These are phyloP conservation scores for Pyrrhoderma noxium DNA, from an alignment of 1,284 basidiomycete species.

Conservation along the genomic window DNA sequence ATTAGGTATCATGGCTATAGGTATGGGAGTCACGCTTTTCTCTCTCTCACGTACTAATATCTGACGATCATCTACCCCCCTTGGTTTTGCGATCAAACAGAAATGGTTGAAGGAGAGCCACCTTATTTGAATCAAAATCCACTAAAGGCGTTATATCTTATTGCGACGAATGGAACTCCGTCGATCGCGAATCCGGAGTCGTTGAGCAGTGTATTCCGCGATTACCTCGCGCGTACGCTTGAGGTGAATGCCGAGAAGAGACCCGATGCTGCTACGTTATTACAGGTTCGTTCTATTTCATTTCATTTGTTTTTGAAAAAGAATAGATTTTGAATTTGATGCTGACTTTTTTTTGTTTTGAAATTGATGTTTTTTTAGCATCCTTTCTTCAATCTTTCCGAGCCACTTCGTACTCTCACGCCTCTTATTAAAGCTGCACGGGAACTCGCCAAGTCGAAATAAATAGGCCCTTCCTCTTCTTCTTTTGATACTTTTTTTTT, in stretches of 20 bases:
- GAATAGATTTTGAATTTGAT: slow-evolving; percentile 6
- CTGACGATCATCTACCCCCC: slow-evolving; percentile 14
- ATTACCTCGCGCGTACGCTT: slow-evolving; percentile 85
- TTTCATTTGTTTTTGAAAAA: background rate
- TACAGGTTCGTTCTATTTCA: slow-evolving; percentile 49
- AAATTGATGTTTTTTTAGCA: slow-evolving; percentile 42
- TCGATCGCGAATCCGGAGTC: slow-evolving; percentile 94
- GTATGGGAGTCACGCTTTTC: slow-evolving; percentile 34
- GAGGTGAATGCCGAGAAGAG: slow-evolving; percentile 94
- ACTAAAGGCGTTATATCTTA: slow-evolving; percentile 90
- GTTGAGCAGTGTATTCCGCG: slow-evolving; percentile 79
- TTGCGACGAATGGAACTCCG: slow-evolving; percentile 98
- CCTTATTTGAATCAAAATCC: slow-evolving; percentile 98
- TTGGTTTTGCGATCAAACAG: slow-evolving; percentile 33
- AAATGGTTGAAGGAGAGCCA: slow-evolving; percentile 99
- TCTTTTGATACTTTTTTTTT: too few relatives aligned
- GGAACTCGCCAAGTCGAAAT: slow-evolving; percentile 71
- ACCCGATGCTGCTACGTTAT: slow-evolving; percentile 78
- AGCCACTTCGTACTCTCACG: slow-evolving; percentile 80
- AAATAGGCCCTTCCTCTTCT: slow-evolving; percentile 1
- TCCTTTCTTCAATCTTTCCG: slow-evolving; percentile 82
- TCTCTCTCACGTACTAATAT: background rate
- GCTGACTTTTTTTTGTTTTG: background rate
- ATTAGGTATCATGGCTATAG: slow-evolving; percentile 98
- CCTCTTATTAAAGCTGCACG: slow-evolving; percentile 92